Percentiles rank a stretch among this genome's conserved stretches.
phyloP scores from a whole-genome alignment of 2,329 filamentous ascomycete genomes.

The Aspergillus sp. region DNA sequence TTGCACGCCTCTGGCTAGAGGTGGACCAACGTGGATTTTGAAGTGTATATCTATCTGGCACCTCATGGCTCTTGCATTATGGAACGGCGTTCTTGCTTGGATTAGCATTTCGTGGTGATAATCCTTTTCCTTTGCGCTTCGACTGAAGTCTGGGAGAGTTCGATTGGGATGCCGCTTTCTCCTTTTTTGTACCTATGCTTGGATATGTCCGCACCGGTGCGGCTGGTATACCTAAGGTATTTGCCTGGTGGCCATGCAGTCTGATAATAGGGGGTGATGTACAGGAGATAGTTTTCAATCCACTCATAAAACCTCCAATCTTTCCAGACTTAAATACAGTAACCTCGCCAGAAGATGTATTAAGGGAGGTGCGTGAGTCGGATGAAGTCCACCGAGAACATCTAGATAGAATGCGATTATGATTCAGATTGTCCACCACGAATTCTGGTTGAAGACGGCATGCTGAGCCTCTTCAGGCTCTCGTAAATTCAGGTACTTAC shows the following conservation, averaged over 20 bases:
- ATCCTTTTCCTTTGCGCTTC: slow-evolving; percentile 4
- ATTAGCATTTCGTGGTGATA: slow-evolving; percentile 4
- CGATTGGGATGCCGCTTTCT: not conserved
- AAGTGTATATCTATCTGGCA: slow-evolving; percentile 12
- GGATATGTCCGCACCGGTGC: not conserved
- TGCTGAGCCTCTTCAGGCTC: too few relatives aligned
- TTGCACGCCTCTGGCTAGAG: not conserved
- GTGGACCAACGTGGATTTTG: not conserved
- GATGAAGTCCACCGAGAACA: too few relatives aligned
- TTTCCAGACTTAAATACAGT: not conserved
- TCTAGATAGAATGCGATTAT: too few relatives aligned
- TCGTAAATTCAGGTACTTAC: too few relatives aligned
- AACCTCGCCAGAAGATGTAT: not conserved
- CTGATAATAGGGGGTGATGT: not conserved
- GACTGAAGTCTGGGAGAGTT: too few relatives aligned
- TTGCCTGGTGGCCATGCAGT: not conserved
- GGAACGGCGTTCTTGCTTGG: slow-evolving; percentile 17
- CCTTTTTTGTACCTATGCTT: not conserved
- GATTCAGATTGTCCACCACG: too few relatives aligned
- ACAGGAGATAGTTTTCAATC: not conserved
- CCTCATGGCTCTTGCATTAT: slow-evolving; percentile 17
- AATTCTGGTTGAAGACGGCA: too few relatives aligned
- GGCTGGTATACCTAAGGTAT: not conserved
- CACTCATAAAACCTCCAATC: not conserved
- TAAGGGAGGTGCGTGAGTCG: too few relatives aligned